phyloP scores from a whole-genome alignment of 192 early-diverging fungal species.

The Linnemannia exigua region DNA sequence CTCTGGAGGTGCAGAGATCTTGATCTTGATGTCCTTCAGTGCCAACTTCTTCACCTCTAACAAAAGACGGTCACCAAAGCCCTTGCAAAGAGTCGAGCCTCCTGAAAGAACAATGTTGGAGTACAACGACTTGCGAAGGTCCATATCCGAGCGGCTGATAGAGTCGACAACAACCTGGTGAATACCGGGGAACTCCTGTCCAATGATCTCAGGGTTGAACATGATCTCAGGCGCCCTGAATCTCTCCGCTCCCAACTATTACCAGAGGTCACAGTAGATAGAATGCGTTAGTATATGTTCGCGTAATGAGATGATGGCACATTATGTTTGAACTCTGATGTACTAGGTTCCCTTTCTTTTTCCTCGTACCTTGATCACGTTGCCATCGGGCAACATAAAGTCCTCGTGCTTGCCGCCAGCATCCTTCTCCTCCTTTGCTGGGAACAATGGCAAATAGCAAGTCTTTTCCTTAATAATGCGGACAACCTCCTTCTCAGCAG shows the following conservation, averaged over 20 bases:
- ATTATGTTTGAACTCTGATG: background rate
- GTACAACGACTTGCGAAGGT: conserved; percentile 91
- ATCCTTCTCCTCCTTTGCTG: conserved; percentile 96
- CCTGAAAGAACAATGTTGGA: conserved; percentile 96
- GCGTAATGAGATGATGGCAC: background rate
- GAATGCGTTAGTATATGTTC: background rate
- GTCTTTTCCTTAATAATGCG: conserved; percentile 97
- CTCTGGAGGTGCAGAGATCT: conserved; percentile 97
- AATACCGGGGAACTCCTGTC: conserved; percentile 92
- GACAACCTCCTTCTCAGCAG: conserved; percentile 96
- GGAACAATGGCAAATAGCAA: conserved; percentile 93
- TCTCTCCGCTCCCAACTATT: conserved; percentile 87
- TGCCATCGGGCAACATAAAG: conserved; percentile 87
- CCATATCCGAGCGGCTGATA: conserved; percentile 95
- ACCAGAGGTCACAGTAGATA: background rate
- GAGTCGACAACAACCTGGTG: conserved; percentile 95
- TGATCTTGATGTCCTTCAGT: conserved; percentile 96
- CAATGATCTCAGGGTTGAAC: conserved; percentile 95
- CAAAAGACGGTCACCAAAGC: conserved; percentile 94
- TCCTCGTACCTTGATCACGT: conserved; percentile 78
- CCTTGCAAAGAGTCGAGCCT: conserved; percentile 92
- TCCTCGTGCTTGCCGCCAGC: conserved; percentile 79
- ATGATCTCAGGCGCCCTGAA: conserved; percentile 97
- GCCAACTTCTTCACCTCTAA: conserved; percentile 91
- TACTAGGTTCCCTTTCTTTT: background rate